phyloP scores from a whole-genome alignment of 192 early-diverging fungal species.

The Coemansia sp. region DNA sequence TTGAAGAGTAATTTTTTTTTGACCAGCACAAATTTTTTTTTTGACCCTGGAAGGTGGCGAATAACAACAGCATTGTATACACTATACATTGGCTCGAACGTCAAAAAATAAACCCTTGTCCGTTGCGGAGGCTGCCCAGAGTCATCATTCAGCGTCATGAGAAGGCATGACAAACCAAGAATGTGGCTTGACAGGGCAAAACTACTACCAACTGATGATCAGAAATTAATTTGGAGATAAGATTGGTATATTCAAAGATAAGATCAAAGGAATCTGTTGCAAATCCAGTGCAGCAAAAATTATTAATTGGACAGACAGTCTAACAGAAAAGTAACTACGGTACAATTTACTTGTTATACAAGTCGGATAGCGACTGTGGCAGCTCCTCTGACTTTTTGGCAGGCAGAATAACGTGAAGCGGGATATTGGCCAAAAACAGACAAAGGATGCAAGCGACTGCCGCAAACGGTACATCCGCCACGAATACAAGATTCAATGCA shows the following conservation, averaged over 20 bases:
- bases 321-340: neutral
- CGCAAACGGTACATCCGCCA: slow-evolving; percentile 49
- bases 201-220: neutral
- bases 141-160: neutral
- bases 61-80: neutral
- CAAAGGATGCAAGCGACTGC: slow-evolving; percentile 39
- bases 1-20: too few species aligned
- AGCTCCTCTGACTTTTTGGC: slow-evolving; percentile 25
- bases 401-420: slow-evolving; percentile 36
- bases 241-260: too few species aligned
- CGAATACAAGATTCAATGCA: slow-evolving; percentile 39
- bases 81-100: neutral
- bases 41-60: neutral
- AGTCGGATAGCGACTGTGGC: slow-evolving; percentile 17
- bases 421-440: slow-evolving; percentile 34
- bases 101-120: neutral
- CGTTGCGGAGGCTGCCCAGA: neutral
- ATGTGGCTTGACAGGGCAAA: neutral
- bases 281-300: too few species aligned
- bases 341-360: neutral
- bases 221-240: neutral
- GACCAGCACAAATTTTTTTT: too few species aligned
- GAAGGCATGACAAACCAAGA: neutral
- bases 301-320: neutral
- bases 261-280: too few species aligned